Base-by-base conservation (phyloP, 306 rosid genomes). In the Medicago ruthenica region DNA sequence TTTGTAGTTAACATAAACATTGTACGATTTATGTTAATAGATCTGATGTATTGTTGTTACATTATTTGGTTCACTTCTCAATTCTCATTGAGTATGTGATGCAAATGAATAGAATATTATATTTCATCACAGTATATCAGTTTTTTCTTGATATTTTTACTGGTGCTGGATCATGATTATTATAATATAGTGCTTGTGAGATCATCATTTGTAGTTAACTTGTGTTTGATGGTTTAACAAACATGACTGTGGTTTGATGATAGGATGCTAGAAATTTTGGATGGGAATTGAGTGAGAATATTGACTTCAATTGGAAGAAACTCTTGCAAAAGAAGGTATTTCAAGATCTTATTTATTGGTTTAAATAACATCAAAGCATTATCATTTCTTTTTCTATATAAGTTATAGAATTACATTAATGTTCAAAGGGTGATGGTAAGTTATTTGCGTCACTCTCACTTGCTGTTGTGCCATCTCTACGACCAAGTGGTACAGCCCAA, bases 191-290 rank as follows among this genome's bases (percentile, higher is more conserved):
- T 73, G 61, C 67, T 41, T 41, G 34, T 50, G 45, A 71, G 67
- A 75, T 69, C 55, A 69, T 55, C 18, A 20, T 70, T 67, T 75
- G 42, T 58, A 41, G 66, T 59, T 42, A 34, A 62, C 55, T 73
- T 3, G 5, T 59, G 5, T 40, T 54, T 69, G 39, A 27, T 40
- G 73, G 41, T 51, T 74, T 51, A 67, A 57, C 64, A n/a, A 78
- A 40, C 39, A 15, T 72, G 9, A 9, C 34, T 70, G 74, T n/a
- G n/a, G 40, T 81, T 18, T 83, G 76, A 60, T 78, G 78, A 61
- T 76, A 95, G 98, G 98, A 95, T 84, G 92, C 98, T 62, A 85
- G 90, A 76, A 86, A 81, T 78, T 95, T 67, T 88, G 98, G 98
- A 15, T 95, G 98, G 98, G 92, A 92, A 68, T 69, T 95, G 88